A percentile compares a stretch with the other conserved stretches of the same genome.
These are phyloP conservation scores for Cyberlindnera subsufficiens DNA, from an alignment of 805 yeast genomes.

Conservation along the genomic window DNA sequence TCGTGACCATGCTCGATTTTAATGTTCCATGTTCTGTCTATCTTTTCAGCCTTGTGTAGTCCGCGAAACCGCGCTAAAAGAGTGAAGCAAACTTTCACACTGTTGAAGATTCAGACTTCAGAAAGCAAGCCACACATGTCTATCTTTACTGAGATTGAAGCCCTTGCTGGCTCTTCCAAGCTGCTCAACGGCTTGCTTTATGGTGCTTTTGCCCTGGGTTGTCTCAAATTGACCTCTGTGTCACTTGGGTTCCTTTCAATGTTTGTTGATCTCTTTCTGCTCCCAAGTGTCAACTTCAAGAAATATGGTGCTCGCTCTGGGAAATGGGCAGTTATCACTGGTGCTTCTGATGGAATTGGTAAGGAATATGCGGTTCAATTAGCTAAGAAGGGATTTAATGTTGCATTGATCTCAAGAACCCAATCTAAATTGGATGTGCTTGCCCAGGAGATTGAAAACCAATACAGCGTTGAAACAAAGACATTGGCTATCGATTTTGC, in stretches of 20 bases:
- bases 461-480: constrained; percentile 58
- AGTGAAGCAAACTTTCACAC: background rate
- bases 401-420: constrained; percentile 82
- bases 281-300: constrained; percentile 51
- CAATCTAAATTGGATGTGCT: constrained; percentile 64
- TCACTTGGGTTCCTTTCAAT: constrained; percentile 46
- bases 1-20: too few relatives aligned
- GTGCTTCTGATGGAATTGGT: constrained; percentile 97
- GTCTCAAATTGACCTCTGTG: constrained; percentile 47
- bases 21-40: too few relatives aligned
- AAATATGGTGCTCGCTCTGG: constrained; percentile 73
- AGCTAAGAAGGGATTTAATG: constrained; percentile 78
- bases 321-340: constrained; percentile 93
- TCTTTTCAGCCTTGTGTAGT: too few relatives aligned
- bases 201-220: constrained; percentile 53
- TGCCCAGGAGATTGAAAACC: constrained; percentile 54
- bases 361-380: constrained; percentile 84
- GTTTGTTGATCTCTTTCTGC: constrained; percentile 54
- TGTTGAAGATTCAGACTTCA: background rate
- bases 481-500: constrained; percentile 77
- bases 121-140: constrained; percentile 7
- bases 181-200: constrained; percentile 25
- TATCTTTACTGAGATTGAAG: constrained; percentile 7
- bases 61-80: too few relatives aligned
- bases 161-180: constrained; percentile 6